Evolutionary conservation across 2,329 filamentous ascomycete genomes (phyloP).

Genomic region (Kalmusia sp.): DNA sequence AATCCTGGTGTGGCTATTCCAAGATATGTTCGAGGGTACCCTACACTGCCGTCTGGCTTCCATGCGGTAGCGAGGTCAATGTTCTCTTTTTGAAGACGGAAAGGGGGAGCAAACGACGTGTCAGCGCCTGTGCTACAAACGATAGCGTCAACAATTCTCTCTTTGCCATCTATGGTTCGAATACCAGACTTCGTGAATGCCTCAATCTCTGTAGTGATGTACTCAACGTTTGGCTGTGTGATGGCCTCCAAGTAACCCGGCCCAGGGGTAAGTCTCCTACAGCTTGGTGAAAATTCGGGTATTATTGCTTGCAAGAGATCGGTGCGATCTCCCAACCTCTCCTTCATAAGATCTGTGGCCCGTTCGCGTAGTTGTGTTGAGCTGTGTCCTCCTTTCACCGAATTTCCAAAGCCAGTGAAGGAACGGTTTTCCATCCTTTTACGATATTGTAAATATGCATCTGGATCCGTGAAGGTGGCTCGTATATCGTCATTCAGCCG

Average conservation of each 20-base stretch:
- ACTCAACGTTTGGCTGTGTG: constrained; percentile 55
- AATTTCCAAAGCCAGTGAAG: no score
- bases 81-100: constrained; percentile 49
- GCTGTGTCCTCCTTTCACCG: no score
- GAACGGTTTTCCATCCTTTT: no score
- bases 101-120: constrained; percentile 50
- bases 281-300: no score
- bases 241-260: constrained; percentile 58
- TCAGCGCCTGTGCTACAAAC: constrained; percentile 51
- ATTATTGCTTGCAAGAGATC: no score
- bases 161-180: constrained; percentile 49
- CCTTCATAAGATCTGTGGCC: no score
- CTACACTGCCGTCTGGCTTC: constrained; percentile 44
- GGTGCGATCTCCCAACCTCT: no score
- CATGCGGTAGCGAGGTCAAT: constrained; percentile 49
- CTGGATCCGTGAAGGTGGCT: no score
- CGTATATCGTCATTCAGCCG: no score
- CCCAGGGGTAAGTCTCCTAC: constrained; percentile 53
- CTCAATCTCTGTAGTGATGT: constrained; percentile 54
- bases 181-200: constrained; percentile 54
- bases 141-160: constrained; percentile 47
- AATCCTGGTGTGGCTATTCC: constrained; percentile 37
- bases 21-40: constrained; percentile 50
- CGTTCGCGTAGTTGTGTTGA: no score
- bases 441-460: no score